Percentiles rank a stretch among this genome's conserved stretches.
phyloP scores from a whole-genome alignment of 495 filamentous ascomycete species.

The Penicillium canescens region DNA sequence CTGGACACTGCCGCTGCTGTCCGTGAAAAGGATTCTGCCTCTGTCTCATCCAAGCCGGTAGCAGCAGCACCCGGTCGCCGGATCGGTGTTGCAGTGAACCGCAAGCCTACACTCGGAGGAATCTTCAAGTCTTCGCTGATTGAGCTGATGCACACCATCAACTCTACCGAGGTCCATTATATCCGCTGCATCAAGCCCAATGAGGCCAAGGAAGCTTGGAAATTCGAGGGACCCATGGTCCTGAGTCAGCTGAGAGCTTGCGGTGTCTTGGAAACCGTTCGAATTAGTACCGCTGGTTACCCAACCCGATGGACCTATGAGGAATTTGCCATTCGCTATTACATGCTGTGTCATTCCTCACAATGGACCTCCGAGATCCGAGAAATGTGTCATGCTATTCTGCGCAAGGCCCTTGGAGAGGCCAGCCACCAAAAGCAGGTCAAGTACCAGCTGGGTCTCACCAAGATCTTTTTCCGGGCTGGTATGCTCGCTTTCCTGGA shows the following conservation, averaged over 20 bases:
- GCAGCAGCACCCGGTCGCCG: conserved; percentile 70
- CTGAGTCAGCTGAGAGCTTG: conserved; percentile 95
- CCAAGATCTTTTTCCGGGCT: conserved; percentile 98
- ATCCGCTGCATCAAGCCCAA: conserved; percentile 99
- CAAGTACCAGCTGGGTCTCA: conserved; percentile 95
- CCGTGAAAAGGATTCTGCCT: conserved; percentile 83
- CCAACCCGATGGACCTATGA: conserved; percentile 99
- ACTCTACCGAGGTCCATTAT: conserved; percentile 97
- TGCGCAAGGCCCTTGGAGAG: conserved; percentile 85
- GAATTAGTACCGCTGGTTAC: conserved; percentile 97
- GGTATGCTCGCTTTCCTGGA: conserved; percentile 98
- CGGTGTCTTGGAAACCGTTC: conserved; percentile 97
- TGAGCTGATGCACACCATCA: conserved; percentile 97
- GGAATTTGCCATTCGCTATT: conserved; percentile 96
- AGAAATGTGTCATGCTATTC: conserved; percentile 88
- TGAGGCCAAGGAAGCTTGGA: conserved; percentile 95
- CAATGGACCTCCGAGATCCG: conserved; percentile 93
- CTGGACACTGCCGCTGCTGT: conserved; percentile 81
- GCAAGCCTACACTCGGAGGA: conserved; percentile 95
- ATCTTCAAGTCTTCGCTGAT: conserved; percentile 99
- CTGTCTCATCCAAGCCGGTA: conserved; percentile 67
- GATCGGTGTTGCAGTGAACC: conserved; percentile 86
- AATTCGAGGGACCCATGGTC: conserved; percentile 99
- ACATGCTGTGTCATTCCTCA: conserved; percentile 92
- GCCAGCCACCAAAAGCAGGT: conserved; percentile 77